Evolutionary conservation across 179 eudicot species (phyloP), one percentile per base, ranked within the genome.

Genomic region (Gypsophila paniculata): DNA sequence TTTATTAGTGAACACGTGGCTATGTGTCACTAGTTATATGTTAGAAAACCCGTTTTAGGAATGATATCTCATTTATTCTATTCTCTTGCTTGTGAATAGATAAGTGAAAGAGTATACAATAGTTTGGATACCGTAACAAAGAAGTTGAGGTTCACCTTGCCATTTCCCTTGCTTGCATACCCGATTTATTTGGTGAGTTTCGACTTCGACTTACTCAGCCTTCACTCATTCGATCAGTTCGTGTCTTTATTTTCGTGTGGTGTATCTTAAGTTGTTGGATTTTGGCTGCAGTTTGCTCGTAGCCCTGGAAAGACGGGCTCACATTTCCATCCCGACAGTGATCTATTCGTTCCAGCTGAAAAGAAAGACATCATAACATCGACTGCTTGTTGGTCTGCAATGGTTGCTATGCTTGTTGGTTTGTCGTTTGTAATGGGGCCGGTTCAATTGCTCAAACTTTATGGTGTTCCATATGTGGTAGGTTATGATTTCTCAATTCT

Each of bases 291-390:
- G 96, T 90, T 92, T 89, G 34, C 82, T 38, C 72, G 96, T 71
- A 90, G 96, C 59, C 97, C 96, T 4, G 97, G 97, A 72, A 91
- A 91, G 67, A 63, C 71, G 38, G 96, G 97, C 15, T 91, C 97
- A 52, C 96, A 91, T 82, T 91, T 69, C 70, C 70, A 91, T 55
- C 97, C 97, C 3, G 82, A 36, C 72, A 91, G 97, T 48, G 87
- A 85, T 74, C 62, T 91, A 77, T 91, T 91, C 73, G 69, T 81
- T 63, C 87, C 90, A 12, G 85, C 73, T 44, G 91, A 88, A 74
- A 84, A 72, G 80, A 88, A 86, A 63, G 93, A 90, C 66, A 84
- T 90, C n/a, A 84, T 90, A 67, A 90, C 97, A 29, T 90, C 97
- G 2, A 90, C 97, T 2, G 74, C 82, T 54, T 85, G 91, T 75